A percentile compares a stretch with the other conserved stretches of the same genome.
Evolutionary conservation across 73 alveolate genomes (phyloP).

Genomic region (Tetrahymena malaccensis): DNA sequence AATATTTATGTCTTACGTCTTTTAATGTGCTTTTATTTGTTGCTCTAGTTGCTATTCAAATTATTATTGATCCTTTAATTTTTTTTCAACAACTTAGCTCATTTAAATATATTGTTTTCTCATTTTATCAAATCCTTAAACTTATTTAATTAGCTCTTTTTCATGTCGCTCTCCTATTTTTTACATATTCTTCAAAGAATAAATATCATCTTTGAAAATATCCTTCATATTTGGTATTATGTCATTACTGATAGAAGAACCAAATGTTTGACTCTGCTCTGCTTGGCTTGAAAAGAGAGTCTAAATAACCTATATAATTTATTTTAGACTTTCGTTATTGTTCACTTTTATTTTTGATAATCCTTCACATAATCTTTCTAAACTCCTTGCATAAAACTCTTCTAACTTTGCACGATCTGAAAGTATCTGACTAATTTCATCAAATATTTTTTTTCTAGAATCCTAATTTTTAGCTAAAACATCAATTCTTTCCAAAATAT

Average conservation of each 20-base stretch:
- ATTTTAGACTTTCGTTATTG: not conserved
- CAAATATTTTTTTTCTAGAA: not conserved
- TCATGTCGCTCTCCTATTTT: not conserved
- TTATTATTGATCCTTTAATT: not conserved
- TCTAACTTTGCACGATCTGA: not conserved
- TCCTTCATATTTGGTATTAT: not conserved
- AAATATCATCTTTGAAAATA: not conserved
- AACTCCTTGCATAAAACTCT: not conserved
- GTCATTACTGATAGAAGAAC: not conserved
- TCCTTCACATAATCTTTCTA: not conserved
- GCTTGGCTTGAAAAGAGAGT: not conserved
- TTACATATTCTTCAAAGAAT: not conserved
- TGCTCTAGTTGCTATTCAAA: not conserved
- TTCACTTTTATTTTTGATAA: not conserved
- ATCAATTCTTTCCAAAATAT: not conserved
- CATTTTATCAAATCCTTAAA: not conserved
- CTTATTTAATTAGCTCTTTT: not conserved
- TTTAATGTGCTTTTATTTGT: not conserved
- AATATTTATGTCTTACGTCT: not conserved
- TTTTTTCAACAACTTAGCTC: not conserved
- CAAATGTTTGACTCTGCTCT: not conserved
- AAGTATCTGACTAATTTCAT: not conserved
- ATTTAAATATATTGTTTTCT: not conserved
- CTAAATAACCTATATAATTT: not conserved
- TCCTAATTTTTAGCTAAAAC: not conserved